phyloP scores from a whole-genome alignment of 108 stramenopile genomes.

The Cylindrotheca closterium region DNA sequence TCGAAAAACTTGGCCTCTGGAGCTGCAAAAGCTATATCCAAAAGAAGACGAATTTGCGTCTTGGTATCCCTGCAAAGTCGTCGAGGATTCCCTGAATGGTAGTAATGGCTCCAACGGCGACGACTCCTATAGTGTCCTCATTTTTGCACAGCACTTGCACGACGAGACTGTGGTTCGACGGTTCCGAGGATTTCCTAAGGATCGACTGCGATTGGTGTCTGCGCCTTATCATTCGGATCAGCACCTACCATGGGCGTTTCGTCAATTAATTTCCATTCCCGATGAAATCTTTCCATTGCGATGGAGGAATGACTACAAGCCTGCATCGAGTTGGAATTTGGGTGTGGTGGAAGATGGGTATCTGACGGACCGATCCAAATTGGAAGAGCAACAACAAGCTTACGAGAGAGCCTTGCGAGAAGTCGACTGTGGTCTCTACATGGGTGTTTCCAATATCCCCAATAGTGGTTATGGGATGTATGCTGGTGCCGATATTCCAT shows the following conservation, averaged over 20 bases:
- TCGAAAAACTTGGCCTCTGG: conserved; percentile 3
- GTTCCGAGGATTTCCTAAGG: conserved; percentile 22
- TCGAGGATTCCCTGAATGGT: not conserved
- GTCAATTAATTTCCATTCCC: conserved; percentile 32
- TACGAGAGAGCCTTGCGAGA: conserved; percentile 16
- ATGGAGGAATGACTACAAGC: conserved; percentile 36
- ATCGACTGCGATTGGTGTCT: conserved; percentile 23
- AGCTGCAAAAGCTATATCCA: not conserved
- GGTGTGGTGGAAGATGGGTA: not conserved
- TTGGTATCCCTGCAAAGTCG: conserved; percentile 24
- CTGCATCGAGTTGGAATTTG: conserved; percentile 5
- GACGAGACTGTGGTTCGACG: not conserved
- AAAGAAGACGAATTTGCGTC: not conserved
- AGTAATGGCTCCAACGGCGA: too few species aligned
- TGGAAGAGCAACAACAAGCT: not conserved
- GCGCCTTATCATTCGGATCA: conserved; percentile 28
- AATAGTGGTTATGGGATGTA: conserved; percentile 57
- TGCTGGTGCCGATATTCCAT: conserved; percentile 33
- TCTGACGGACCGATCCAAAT: not conserved
- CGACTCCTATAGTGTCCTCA: not conserved
- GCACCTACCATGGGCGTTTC: conserved; percentile 26
- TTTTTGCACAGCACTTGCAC: conserved; percentile 2
- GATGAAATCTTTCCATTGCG: conserved; percentile 36
- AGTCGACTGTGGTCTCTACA: conserved; percentile 43
- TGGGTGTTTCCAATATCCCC: conserved; percentile 50